A percentile compares a stretch with the other conserved stretches of the same genome.
phyloP scores from a whole-genome alignment of 192 early-diverging fungal genomes.

The Coemansia reversa region DNA sequence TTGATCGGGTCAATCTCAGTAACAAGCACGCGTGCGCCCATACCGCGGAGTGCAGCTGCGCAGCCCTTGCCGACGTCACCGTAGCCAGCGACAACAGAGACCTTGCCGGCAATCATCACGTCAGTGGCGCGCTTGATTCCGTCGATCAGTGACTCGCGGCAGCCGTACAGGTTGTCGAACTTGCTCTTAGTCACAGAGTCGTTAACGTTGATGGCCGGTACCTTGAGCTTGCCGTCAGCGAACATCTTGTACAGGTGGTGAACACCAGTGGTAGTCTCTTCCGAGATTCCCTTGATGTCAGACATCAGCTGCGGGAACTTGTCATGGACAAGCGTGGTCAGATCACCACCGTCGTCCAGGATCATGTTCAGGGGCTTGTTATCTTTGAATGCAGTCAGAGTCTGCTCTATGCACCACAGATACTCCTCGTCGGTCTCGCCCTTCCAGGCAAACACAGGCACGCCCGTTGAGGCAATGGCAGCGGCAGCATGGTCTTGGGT shows the following conservation, averaged over 20 bases:
- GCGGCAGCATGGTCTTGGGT: constrained; percentile 99
- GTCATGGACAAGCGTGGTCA: constrained; percentile 94
- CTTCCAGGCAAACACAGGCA: constrained; percentile 99
- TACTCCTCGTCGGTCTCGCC: constrained; percentile 99
- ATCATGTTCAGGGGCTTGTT: constrained; percentile 97
- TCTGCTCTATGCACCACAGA: constrained; percentile 98
- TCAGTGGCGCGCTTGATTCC: constrained; percentile 99
- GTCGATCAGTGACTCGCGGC: constrained; percentile 98
- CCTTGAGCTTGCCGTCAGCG: constrained; percentile 92
- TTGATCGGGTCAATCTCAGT: constrained; percentile 99
- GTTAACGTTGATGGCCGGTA: constrained; percentile 99
- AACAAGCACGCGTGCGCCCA: constrained; percentile 97
- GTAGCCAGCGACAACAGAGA: constrained; percentile 97
- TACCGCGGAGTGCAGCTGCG: constrained; percentile 94
- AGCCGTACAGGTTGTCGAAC: constrained; percentile 99
- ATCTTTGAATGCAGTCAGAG: constrained; percentile 87
- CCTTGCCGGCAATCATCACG: constrained; percentile 99
- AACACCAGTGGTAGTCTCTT: constrained; percentile 99
- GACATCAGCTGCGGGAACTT: constrained; percentile 87
- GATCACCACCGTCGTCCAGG: constrained; percentile 98
- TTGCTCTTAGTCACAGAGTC: constrained; percentile 99
- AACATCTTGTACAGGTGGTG: constrained; percentile 99
- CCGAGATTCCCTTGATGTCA: constrained; percentile 91
- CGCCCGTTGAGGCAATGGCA: constrained; percentile 93
- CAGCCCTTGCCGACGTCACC: constrained; percentile 99